Base-by-base conservation (phyloP, 2,329 filamentous ascomycete species). In the Boeremia lycopersici region DNA sequence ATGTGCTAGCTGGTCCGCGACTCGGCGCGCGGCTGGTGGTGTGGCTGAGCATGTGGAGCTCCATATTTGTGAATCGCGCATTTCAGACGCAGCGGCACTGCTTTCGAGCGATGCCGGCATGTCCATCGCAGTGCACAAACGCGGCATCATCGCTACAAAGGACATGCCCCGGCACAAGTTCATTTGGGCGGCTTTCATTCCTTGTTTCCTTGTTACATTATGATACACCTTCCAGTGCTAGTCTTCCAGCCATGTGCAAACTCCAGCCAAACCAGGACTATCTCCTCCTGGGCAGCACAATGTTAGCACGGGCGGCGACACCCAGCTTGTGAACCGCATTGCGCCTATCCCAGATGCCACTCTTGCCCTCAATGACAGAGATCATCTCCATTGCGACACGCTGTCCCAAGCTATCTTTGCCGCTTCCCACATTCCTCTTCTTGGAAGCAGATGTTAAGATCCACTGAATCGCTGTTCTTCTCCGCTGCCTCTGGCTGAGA, bases 321-420 rank as follows among this genome's bases (percentile, higher is more conserved):
- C 86, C 92, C 64, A 88, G 77, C 84, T 92, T 96, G 78, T 99
- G 95, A 51, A 96, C 78, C 60, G 81, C 77, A 62, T 84, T 82
- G 64, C 95, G 84, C 81, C 86, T 88, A 36, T 96, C 91, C 95
- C 95, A 99, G 41, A 91, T 88, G 23, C 77, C 73, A 62, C 91
- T 96, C 67, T 85, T 85, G 29, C 95, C 95, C 81, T 98, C 93
- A 9, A 96, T 87, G 25, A 98, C 89, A 31, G 89, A 84, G 49
- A 98, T 83, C 56, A 98, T 80, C 82, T 97, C 93, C 71, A 93
- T 88, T 1, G 91, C 92, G 58, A 98, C 84, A 50, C 90, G 83
- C 66, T 88, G 82, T 10, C 91, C 88, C 69, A 96, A 89, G 74
- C 87, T 86, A 60, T 83, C 83, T 54, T 84, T 84, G 7, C 90